Base-by-base conservation (phyloP, 2,329 filamentous ascomycete species). In the Cordyceps tenuipes region DNA sequence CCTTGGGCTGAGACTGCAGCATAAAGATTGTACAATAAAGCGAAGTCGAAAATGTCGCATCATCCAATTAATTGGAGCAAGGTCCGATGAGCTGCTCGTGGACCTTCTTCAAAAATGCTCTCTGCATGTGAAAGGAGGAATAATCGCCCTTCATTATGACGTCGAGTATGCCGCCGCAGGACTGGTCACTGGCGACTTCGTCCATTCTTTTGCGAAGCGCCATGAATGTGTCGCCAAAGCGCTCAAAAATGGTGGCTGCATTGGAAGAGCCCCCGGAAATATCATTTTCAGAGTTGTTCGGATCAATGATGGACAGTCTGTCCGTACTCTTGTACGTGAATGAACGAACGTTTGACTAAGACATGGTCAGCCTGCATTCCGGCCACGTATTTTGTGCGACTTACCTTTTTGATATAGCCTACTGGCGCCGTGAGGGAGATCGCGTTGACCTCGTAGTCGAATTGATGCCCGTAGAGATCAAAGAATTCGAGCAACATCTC, bases 291-390 rank as follows among this genome's bases (percentile, higher is more conserved):
- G 83, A 71, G 61, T 90, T 89, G 71, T 97, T 96, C 0, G 94
- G 94, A 68, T 99, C 94, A 61, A 96, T 88, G 67, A 99, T 96
- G 9, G 88, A 89, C 1, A 99, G 79, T 1, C 91, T 85, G 55
- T 87, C 79, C 15, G 72, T 73, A 67, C 86, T 86, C 66, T 82
- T 83, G 67, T 87, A 84, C 4, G 77, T 72, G 56, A 85, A 70
- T 0, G 68, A 69, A 34, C 64, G 70, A 17, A 81, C 78, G 29
- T 77, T 69, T 43, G 68, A 72, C 80, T 83, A 48, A 56, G 43
- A 36, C 3, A 36, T 26, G 26, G 60, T 62, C n/a, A 64, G 63
- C 50, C 19, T 55, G 34, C 10, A 10, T 10, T 39, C 43, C 12
- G 34, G 59, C 19, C 39, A 5, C 54, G 10, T 17, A 31, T 17